Base-by-base conservation (phyloP, 768 basidiomycete genomes). In the Lyophyllum shimeji region DNA sequence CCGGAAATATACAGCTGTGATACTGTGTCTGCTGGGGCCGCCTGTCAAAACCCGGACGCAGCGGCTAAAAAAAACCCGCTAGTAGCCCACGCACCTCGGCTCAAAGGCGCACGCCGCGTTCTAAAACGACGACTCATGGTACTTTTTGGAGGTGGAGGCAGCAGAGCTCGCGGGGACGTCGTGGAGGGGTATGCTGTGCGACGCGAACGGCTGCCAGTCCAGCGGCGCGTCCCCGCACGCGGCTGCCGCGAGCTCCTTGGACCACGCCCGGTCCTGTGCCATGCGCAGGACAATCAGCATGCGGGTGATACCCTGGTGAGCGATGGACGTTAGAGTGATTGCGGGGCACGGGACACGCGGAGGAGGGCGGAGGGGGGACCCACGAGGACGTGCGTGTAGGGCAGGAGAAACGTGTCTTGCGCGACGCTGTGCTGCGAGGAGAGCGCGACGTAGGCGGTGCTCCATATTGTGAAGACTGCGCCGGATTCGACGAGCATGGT, bases 221-320 rank as follows among this genome's bases (percentile, higher is more conserved):
- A 75, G 59, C 12, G 69, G 59, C 5, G 73, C 75, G 23, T 60
- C 58, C 18, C 64, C 59, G 9, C 29, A 29, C 8, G 70, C 64
- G 8, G 74, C 71, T 0, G 60, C 58, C 31, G 71, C 67, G 13
- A 73, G 69, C 29, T 76, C 74, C 47, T 56, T 63, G 2, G 70
- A 69, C 75, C 75, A 76, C 17, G 75, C 75, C n/a, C 70, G 66
- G 50, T 73, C 68, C 50, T 75, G 73, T 13, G 74, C 71, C 69
- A 76, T 76, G 25, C 74, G 69, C 7, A 75, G 62, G 20, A 71
- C 64, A 52, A 75, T 74, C 13, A 75, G 56, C 69, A 75, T 73
- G n/a, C 75, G 63, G 6, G 74, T 72, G 2, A 76, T 66, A 37
- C 59, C 55, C 64, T 65, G 23, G 21, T 21, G 29, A 21, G 17